These are phyloP conservation scores for Globisporangium polare DNA, from an alignment of 352 stramenopile species.

Conservation along the genomic window DNA sequence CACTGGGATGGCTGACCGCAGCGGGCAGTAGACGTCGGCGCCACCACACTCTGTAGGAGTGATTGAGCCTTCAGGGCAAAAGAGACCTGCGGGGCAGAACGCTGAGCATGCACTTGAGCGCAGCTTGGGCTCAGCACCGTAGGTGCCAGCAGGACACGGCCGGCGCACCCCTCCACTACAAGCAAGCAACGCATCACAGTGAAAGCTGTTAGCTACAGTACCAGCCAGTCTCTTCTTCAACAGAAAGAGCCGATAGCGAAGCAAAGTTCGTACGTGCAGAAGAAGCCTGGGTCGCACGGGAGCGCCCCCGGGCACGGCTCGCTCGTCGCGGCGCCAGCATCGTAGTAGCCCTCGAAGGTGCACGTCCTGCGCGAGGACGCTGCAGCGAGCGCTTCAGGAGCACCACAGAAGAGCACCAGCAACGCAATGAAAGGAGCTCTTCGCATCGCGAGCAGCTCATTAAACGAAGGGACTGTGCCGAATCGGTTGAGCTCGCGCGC, in stretches of 20 bases:
- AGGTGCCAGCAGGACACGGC: conserved; percentile 58
- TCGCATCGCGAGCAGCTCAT: neutral
- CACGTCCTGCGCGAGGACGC: conserved; percentile 15
- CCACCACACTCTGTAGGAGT: conserved; percentile 39
- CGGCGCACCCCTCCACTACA: conserved; percentile 28
- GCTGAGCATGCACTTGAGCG: conserved; percentile 41
- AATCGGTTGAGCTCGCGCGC: too few species aligned
- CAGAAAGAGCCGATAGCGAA: neutral
- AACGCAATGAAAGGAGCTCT: neutral
- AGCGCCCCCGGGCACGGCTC: conserved; percentile 34
- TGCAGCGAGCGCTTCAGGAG: neutral
- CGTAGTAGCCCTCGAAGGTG: conserved; percentile 51
- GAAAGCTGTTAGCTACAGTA: neutral
- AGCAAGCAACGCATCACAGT: too few species aligned
- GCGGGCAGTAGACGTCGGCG: conserved; percentile 50
- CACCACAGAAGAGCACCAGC: neutral
- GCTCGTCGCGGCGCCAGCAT: conserved; percentile 31
- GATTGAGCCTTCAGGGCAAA: conserved; percentile 40
- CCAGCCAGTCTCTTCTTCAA: neutral
- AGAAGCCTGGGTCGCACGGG: conserved; percentile 46
- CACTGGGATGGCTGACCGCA: conserved; percentile 29
- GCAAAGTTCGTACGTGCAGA: conserved; percentile 45
- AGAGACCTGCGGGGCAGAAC: conserved; percentile 58
- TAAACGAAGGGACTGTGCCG: too few species aligned
- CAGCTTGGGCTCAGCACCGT: conserved; percentile 42